These are phyloP conservation scores for Crucibulum laeve DNA, from an alignment of 768 basidiomycete genomes.

Conservation along the genomic window DNA sequence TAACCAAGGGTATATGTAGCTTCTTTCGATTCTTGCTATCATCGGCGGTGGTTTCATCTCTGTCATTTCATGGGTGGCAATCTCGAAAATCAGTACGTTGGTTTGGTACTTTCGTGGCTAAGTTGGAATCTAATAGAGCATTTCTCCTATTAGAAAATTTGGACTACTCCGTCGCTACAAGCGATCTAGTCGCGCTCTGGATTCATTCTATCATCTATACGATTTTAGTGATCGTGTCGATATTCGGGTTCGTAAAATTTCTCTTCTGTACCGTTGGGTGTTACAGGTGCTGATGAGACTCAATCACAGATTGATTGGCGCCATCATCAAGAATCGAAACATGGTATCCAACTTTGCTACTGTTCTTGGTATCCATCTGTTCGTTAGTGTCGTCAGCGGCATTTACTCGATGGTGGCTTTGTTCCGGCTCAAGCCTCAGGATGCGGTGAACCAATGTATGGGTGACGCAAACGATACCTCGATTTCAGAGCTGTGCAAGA, in stretches of 20 bases:
- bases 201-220: constrained; percentile 44
- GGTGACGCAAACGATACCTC: constrained; percentile 19
- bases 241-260: constrained; percentile 40
- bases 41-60: constrained; percentile 39
- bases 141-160: not conserved
- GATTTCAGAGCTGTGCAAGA: constrained; percentile 31
- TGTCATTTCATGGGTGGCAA: constrained; percentile 41
- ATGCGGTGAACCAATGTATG: constrained; percentile 33
- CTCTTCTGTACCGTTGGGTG: not conserved
- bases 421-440: constrained; percentile 35
- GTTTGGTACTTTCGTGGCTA: not conserved
- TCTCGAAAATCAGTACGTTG: constrained; percentile 38
- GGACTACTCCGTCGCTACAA: constrained; percentile 27
- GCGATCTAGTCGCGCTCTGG: constrained; percentile 40
- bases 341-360: constrained; percentile 41
- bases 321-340: constrained; percentile 32
- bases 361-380: constrained; percentile 39
- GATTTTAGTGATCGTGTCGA: constrained; percentile 39
- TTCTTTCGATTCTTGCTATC: constrained; percentile 36
- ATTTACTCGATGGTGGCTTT: constrained; percentile 44
- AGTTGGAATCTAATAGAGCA: too few relatives aligned
- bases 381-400: constrained; percentile 42
- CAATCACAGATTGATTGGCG: constrained; percentile 34
- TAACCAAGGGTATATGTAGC: constrained; percentile 5
- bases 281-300: not conserved